Evolutionary conservation across 2,329 filamentous ascomycete species (phyloP), one percentile per base, ranked within the genome.

Genomic region (Catunica adiposa): DNA sequence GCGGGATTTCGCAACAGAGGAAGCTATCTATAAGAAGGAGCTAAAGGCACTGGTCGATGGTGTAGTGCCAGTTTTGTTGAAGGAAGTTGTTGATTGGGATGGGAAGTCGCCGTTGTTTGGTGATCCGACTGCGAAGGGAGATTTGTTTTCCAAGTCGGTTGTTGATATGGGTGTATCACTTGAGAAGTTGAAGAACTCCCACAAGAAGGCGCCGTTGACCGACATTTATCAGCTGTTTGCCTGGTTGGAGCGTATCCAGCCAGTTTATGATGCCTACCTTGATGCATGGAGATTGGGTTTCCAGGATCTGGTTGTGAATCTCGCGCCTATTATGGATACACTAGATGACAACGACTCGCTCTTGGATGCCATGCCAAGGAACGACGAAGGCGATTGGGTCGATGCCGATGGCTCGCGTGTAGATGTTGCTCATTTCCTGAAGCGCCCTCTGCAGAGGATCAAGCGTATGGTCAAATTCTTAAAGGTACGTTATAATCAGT

Each of bases 31-130:
- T 65, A 83, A 84, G 68, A 79, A 89, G 55, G 92, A 98, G 68
- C 75, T 98, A 31, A 88, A 89, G 64, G 96, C 92, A 0, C 70
- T 98, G 31, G 89, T 97, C 6, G 89, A 95, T 62, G 92, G 92
- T 56, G 90, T 98, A 22, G 86, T 98, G 56, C 92, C 92, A 0
- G 90, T 97, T 1, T 76, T 98, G 1, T 71, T 98, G 53, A 87
- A 83, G 8, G 87, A 89, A 61, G 86, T 94, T 7, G 76, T 96
- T 11, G 84, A 85, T 59, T 80, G 80, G 1, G 76, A 77, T 14
- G 73, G 80, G 2, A 77, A 79, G 20, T 74, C 71, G 23, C 68
- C 51, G 5, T 34, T 59, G 20, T 56, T 59, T 51, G 51, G 44
- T 20, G 54, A 53, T 15, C 47, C 56, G 22, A 37, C 38, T 6